Evolutionary conservation across 148 eudicot species (phyloP).

Genomic region (Polygonum maritimum): DNA sequence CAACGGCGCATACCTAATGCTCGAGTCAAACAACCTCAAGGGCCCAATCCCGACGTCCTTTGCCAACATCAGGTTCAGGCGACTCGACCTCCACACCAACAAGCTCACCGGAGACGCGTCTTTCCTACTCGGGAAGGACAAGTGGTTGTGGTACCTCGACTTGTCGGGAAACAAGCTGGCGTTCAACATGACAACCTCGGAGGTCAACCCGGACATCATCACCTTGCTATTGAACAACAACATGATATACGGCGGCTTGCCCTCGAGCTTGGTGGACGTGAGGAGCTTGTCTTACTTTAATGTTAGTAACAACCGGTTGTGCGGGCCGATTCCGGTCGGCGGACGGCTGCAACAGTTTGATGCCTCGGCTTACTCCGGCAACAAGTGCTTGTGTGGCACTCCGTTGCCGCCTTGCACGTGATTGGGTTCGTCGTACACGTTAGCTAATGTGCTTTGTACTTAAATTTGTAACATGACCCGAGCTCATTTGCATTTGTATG

Average conservation of each 20-base stretch:
- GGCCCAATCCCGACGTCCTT: background rate
- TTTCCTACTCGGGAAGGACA: background rate
- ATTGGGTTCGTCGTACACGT: background rate
- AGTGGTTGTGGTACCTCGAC: background rate
- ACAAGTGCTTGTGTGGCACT: conserved; percentile 50
- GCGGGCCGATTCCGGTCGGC: conserved; percentile 37
- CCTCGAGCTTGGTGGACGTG: conserved; percentile 1
- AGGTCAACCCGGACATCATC: conserved; percentile 8
- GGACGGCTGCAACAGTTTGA: conserved; percentile 22
- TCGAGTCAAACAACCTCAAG: background rate
- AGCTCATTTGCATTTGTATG: too few species aligned
- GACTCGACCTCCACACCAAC: background rate
- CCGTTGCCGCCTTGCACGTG: conserved; percentile 21
- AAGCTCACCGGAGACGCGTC: background rate
- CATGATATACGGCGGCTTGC: conserved; percentile 14
- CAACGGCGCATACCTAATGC: background rate
- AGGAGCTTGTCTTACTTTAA: conserved; percentile 16
- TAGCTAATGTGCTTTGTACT: too few species aligned
- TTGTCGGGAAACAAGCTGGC: conserved; percentile 7
- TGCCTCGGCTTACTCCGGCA: conserved; percentile 20
- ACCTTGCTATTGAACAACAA: conserved; percentile 16
- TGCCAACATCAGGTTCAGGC: background rate
- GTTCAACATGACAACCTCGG: conserved; percentile 14
- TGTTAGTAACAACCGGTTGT: conserved; percentile 38
- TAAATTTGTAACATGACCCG: too few species aligned